Evolutionary conservation across 2,329 filamentous ascomycete species (phyloP).

Genomic region (Arachnomyces sp.): DNA sequence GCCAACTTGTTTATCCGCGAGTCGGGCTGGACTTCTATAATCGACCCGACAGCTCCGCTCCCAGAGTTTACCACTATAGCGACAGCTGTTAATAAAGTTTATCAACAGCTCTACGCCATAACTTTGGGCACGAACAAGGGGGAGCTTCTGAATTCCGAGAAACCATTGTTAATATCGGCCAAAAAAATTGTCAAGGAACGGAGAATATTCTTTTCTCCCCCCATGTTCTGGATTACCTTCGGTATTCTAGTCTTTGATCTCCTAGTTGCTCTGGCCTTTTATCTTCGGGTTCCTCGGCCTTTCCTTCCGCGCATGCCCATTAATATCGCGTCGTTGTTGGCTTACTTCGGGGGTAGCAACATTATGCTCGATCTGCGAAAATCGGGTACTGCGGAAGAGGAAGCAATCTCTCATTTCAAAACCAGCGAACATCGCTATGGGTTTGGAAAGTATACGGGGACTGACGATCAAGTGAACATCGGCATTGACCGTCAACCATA

Average conservation of each 20-base stretch:
- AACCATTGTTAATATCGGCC: background rate
- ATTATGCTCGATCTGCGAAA: slow-evolving; percentile 31
- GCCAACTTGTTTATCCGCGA: slow-evolving; percentile 41
- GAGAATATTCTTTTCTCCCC: slow-evolving; percentile 42
- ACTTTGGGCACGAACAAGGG: slow-evolving; percentile 21
- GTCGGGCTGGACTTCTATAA: slow-evolving; percentile 20
- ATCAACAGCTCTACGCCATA: slow-evolving; percentile 35
- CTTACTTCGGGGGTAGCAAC: slow-evolving; percentile 42
- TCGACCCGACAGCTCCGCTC: slow-evolving; percentile 27
- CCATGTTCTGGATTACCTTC: slow-evolving; percentile 42
- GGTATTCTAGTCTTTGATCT: slow-evolving; percentile 39
- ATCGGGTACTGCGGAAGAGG: slow-evolving; percentile 1
- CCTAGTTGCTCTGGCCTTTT: slow-evolving; percentile 37
- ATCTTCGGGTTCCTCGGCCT: slow-evolving; percentile 31
- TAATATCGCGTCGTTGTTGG: slow-evolving; percentile 41
- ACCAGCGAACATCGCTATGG: slow-evolving; percentile 1
- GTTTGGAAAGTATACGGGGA: slow-evolving; percentile 21
- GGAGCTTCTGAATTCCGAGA: no score
- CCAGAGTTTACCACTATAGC: slow-evolving; percentile 25
- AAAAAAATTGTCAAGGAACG: no score
- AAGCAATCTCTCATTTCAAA: slow-evolving; percentile 2
- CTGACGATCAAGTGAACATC: slow-evolving; percentile 22
- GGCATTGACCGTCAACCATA: no score
- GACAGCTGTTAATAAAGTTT: slow-evolving; percentile 20
- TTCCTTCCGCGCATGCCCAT: slow-evolving; percentile 48